phyloP scores from a whole-genome alignment of 148 eudicot species.

The Persicaria maculosa region DNA sequence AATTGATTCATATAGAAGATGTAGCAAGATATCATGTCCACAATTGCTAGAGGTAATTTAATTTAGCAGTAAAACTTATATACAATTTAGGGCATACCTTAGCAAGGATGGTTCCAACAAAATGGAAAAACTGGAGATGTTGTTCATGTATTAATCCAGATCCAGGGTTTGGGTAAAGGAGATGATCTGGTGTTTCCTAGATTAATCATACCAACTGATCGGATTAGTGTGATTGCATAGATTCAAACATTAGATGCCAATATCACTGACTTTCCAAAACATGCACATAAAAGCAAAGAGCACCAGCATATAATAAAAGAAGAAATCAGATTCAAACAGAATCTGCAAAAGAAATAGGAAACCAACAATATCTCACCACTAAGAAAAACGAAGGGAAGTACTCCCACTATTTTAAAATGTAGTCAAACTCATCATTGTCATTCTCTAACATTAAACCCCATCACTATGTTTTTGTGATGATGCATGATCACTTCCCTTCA shows the following conservation, averaged over 20 bases:
- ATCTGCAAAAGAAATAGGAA: background rate
- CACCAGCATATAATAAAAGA: background rate
- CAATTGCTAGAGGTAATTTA: background rate
- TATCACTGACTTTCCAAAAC: background rate
- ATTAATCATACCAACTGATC: constrained; percentile 16
- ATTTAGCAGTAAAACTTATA: background rate
- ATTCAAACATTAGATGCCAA: background rate
- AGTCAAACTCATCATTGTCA: background rate
- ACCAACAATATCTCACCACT: background rate
- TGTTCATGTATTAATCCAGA: constrained; percentile 88
- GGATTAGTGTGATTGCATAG: background rate
- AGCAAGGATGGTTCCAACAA: constrained; percentile 87
- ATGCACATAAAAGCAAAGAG: background rate
- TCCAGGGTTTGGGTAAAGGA: constrained; percentile 98
- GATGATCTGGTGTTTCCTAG: constrained; percentile 90
- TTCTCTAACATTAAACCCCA: background rate
- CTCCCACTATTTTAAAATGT: background rate
- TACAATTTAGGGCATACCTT: constrained; percentile 44
- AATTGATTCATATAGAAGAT: no score
- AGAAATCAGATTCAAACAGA: background rate
- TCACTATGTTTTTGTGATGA: background rate
- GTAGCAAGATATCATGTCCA: background rate
- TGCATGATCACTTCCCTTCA: background rate
- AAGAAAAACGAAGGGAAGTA: background rate
- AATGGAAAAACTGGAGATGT: constrained; percentile 89